Conservation (phyloP, 352 stramenopile genomes). For the Hyaloperonospora arabidopsidis region DNA sequence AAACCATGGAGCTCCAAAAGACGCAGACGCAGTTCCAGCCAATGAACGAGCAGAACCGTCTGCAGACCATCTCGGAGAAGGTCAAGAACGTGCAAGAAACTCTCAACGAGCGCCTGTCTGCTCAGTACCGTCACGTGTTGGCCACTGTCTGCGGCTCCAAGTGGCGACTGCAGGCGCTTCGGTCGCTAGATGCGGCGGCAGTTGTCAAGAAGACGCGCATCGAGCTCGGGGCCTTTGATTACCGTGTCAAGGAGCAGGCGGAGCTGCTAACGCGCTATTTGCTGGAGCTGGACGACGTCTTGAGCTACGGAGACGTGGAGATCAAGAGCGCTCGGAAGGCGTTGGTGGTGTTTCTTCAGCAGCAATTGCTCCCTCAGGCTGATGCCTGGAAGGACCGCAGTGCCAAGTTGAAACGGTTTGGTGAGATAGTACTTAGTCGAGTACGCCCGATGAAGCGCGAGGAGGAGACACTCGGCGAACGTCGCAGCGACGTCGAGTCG, state of each 20-base stretch:
- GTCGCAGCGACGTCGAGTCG: conserved; percentile 16
- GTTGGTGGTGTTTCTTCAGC: conserved; percentile 37
- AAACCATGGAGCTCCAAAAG: conserved; percentile 28
- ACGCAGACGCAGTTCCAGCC: too few relatives aligned
- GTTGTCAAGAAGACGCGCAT: conserved; percentile 37
- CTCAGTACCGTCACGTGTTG: conserved; percentile 27
- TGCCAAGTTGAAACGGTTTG: conserved; percentile 38
- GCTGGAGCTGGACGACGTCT: conserved; percentile 49
- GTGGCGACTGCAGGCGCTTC: conserved; percentile 36
- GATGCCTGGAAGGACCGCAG: conserved; percentile 40
- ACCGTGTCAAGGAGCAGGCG: conserved; percentile 46
- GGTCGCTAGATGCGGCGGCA: conserved; percentile 1
- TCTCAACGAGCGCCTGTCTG: conserved; percentile 27
- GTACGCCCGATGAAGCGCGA: conserved; percentile 5
- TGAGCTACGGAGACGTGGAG: conserved; percentile 45
- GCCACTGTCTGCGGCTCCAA: conserved; percentile 34
- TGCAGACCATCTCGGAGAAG: conserved; percentile 39
- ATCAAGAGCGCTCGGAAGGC: conserved; percentile 51
- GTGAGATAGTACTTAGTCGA: conserved; percentile 22
- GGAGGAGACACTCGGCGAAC: conserved; percentile 6
- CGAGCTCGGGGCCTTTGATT: conserved; percentile 53
- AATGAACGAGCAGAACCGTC: conserved; percentile 27
- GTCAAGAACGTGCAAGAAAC: conserved; percentile 38
- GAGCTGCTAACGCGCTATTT: conserved; percentile 54
- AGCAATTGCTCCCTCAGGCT: conserved; percentile 36